Evolutionary conservation across 352 stramenopile genomes (phyloP), one percentile per base, ranked within the genome.

Genomic region (Globisporangium rhizosaccharum): DNA sequence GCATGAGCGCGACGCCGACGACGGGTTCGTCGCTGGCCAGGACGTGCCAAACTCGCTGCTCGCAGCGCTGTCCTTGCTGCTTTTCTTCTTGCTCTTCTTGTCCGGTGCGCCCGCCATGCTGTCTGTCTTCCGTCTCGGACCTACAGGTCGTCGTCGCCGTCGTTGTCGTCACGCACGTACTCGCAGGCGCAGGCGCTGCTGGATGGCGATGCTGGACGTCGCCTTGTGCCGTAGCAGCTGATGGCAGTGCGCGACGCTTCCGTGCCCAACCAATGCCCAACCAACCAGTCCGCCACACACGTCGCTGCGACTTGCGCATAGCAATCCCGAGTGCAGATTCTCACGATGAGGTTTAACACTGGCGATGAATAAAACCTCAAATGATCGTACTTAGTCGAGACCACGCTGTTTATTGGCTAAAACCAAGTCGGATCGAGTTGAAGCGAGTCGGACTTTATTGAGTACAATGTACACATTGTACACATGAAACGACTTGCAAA

Each of bases 21-120:
- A 91, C 66, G 85, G 85, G 59, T 93, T 95, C 3, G 85, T 95
- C 51, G 82, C 67, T 20, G 83, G 78, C 85, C 85, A 95, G 17
- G 81, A 66, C n/a, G 64, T 87, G 51, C 75, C 82, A 54, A 82
- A 83, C 18, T 61, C 67, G 26, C 42, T 41, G 44, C 37, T 52
- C 12, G 49, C 37, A 15, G 17, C n/a, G 44, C 44, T 48, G 59
- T 76, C 67, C 33, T 60, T 62, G 51, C 67, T 78, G 53, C 23
- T 63, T 61, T 77, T 72, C 66, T 76, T 87, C 62, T 78, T 83
- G 56, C 53, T 68, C 71, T 79, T 83, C 62, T 86, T 73, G 44
- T 65, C 66, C 50, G 67, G 67, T 66, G 79, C 82, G 62, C 51
- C 59, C 44, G 33, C 49, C 45, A 61, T 55, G 25, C 37, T 41